Evolutionary conservation across 352 stramenopile genomes (phyloP), one percentile per base, ranked within the genome.

Genomic region (Plasmopara viticola): DNA sequence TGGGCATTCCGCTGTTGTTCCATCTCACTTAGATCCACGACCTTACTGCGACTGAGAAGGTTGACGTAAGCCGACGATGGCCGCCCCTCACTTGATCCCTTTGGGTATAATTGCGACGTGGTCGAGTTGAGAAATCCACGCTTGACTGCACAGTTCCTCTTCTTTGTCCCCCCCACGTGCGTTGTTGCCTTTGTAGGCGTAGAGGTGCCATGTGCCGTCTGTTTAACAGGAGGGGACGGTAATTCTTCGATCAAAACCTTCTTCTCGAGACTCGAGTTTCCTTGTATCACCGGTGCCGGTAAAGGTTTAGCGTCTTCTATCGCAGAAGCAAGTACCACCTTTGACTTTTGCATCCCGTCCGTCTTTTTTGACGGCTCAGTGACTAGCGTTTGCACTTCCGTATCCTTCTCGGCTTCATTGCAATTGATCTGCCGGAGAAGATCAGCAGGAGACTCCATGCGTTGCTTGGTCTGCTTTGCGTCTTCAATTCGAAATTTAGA

Each of bases 31-130:
- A 94, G 51, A 57, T 92, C 81, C 1, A 94, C 74, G 14, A 94
- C 70, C 53, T 94, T 90, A 59, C 81, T 90, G 13, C 81, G 75
- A 46, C 76, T 80, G 9, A 92, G 50, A 15, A 94, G 47, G 28
- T 92, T 90, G 9, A 92, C 81, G 51, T 90, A 91, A 39, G 78
- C 56, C 0, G 83, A 94, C 14, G 83, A 49, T n/a, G 68, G 68
- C 2, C 51, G 61, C 0, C 80, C 80, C 51, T 94, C 83, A 17
- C 40, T 86, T 0, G 83, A 94, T 17, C 83, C 83, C 2, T 56
- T 73, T 46, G 80, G 80, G 37, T 91, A 94, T 42, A 94, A 48
- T n/a, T 67, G 56, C 1, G 57, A 68, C 44, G 74, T 87, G 14
- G 64, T 50, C 18, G 62, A 69, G 53, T 90, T 90, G 30, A 94